Conservation (phyloP, 2,329 filamentous ascomycete genomes). For the Epichloe gansuensis region DNA sequence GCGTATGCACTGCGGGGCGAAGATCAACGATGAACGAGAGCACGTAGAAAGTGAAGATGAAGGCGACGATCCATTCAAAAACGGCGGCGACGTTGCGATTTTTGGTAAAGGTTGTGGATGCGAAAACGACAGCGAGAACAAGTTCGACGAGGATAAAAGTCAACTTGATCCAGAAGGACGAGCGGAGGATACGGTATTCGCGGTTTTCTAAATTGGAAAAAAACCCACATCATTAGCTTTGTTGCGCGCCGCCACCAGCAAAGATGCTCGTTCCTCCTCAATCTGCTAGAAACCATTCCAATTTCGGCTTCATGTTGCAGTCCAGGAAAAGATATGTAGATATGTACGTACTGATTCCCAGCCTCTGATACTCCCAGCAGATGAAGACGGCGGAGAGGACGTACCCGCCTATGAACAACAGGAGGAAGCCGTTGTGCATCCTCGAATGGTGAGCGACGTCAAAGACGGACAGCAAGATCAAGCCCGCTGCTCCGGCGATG, state of each 20-base stretch:
- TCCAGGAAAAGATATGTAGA: not conserved
- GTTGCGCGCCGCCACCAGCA: not conserved
- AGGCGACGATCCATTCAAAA: conserved; percentile 66
- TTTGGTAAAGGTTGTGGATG: conserved; percentile 35
- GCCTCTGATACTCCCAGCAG: conserved; percentile 78
- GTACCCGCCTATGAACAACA: conserved; percentile 78
- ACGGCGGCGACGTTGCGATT: conserved; percentile 58
- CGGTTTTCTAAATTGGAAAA: conserved; percentile 45
- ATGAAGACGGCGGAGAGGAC: conserved; percentile 76
- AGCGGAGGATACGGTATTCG: conserved; percentile 57
- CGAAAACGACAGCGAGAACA: conserved; percentile 61
- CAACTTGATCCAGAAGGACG: conserved; percentile 82
- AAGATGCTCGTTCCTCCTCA: too few relatives aligned
- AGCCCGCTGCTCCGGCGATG: conserved; percentile 60
- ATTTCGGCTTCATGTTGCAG: too few relatives aligned
- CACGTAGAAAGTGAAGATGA: conserved; percentile 81
- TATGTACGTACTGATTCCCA: conserved; percentile 52
- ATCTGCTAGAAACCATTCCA: too few relatives aligned
- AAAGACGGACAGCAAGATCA: conserved; percentile 77
- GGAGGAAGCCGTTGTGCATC: conserved; percentile 65
- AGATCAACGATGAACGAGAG: conserved; percentile 82
- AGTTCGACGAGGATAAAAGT: conserved; percentile 73
- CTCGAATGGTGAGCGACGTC: conserved; percentile 59
- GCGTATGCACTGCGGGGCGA: conserved; percentile 59
- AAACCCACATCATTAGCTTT: not conserved